These are phyloP conservation scores for Colletotrichum higginsianum DNA, from an alignment of 2,329 filamentous ascomycete genomes.

Conservation along the genomic window DNA sequence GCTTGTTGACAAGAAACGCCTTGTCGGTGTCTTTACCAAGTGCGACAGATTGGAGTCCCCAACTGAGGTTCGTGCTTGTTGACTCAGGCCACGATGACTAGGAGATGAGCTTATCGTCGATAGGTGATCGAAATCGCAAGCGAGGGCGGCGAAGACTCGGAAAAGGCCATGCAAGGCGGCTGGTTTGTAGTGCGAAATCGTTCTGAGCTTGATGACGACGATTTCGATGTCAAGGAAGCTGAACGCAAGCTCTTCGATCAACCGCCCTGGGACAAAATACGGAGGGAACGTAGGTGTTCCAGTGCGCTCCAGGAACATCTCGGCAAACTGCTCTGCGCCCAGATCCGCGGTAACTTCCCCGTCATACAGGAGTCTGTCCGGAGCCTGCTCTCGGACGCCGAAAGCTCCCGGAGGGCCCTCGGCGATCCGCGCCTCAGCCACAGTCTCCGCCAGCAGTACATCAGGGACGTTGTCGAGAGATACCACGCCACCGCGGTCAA, in stretches of 20 bases:
- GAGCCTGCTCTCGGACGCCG: constrained; percentile 42
- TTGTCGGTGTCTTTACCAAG: constrained; percentile 57
- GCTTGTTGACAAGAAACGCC: constrained; percentile 48
- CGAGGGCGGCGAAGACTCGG: constrained; percentile 21
- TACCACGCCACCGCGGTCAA: constrained; percentile 45
- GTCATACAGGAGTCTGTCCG: constrained; percentile 47
- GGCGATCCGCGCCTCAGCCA: constrained; percentile 48
- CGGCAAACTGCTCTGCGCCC: constrained; percentile 50
- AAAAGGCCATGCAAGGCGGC: constrained; percentile 43
- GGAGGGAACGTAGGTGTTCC: constrained; percentile 47
- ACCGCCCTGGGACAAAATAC: constrained; percentile 49
- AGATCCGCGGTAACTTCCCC: constrained; percentile 53
- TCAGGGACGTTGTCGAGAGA: constrained; percentile 44
- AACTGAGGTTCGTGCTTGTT: constrained; percentile 35
- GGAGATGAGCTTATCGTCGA: not conserved
- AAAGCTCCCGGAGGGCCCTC: constrained; percentile 40
- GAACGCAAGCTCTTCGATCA: constrained; percentile 50
- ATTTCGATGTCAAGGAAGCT: constrained; percentile 47
- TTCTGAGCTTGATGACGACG: constrained; percentile 44
- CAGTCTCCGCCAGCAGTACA: constrained; percentile 46
- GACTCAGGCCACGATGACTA: no score
- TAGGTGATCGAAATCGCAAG: constrained; percentile 38
- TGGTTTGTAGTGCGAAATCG: constrained; percentile 57
- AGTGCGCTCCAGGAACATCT: constrained; percentile 50
- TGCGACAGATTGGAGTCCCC: constrained; percentile 50